phyloP scores from a whole-genome alignment of 495 filamentous ascomycete species.

The Aspergillus kassunensis region DNA sequence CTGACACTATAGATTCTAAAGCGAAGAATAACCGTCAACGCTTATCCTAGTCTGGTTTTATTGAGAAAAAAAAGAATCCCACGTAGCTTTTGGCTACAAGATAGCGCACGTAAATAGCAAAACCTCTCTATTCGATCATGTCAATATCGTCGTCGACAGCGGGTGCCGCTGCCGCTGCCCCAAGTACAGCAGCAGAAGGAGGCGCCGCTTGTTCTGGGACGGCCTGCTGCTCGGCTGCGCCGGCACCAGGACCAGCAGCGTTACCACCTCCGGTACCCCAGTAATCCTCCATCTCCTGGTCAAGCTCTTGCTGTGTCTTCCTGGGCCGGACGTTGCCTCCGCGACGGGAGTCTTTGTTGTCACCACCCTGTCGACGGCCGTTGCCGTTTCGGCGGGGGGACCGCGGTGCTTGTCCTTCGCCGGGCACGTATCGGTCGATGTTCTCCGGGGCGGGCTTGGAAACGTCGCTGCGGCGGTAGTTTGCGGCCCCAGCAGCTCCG shows the following conservation, averaged over 20 bases:
- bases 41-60: neutral
- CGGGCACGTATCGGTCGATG: slow-evolving; percentile 83
- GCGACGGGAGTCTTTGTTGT: slow-evolving; percentile 36
- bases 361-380: slow-evolving; percentile 44
- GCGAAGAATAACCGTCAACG: neutral
- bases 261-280: slow-evolving; percentile 55
- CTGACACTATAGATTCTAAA: too few species aligned
- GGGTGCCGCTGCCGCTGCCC: slow-evolving; percentile 27
- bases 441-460: slow-evolving; percentile 65
- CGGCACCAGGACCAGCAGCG: slow-evolving; percentile 29
- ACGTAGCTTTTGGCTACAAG: neutral
- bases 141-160: slow-evolving; percentile 55
- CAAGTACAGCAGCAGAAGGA: slow-evolving; percentile 8
- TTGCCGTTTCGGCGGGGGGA: slow-evolving; percentile 38
- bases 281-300: slow-evolving; percentile 96
- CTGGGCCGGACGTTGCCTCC: slow-evolving; percentile 57
- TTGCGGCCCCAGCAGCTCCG: slow-evolving; percentile 25
- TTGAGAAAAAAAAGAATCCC: neutral
- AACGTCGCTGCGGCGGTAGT: slow-evolving; percentile 55
- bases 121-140: slow-evolving; percentile 43
- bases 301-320: slow-evolving; percentile 90
- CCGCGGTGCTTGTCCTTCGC: too few species aligned
- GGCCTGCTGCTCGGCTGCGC: slow-evolving; percentile 23
- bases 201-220: slow-evolving; percentile 14
- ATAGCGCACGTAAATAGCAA: neutral